These are phyloP conservation scores for Nakazawaea wickerhamii DNA, from an alignment of 805 yeast genomes.

Conservation along the genomic window DNA sequence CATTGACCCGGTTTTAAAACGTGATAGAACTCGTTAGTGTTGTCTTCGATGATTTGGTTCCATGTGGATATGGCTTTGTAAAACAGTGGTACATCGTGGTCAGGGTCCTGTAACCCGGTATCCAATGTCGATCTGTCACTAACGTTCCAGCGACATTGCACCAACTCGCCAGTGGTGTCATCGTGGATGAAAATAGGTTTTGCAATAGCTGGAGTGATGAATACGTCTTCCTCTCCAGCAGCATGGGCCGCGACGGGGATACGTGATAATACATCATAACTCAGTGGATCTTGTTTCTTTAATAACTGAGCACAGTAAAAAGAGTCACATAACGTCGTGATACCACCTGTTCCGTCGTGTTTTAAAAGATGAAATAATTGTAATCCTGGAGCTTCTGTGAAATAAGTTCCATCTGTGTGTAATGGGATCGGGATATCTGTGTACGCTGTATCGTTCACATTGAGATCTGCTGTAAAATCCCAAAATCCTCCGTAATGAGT, in stretches of 20 bases:
- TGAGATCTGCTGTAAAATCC: constrained; percentile 68
- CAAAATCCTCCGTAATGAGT: constrained; percentile 80
- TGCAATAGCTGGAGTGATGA: constrained; percentile 51
- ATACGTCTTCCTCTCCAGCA: constrained; percentile 63
- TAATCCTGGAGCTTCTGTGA: constrained; percentile 68
- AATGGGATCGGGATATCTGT: constrained; percentile 58
- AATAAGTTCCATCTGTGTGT: constrained; percentile 73
- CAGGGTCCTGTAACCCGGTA: constrained; percentile 33
- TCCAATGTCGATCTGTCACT: constrained; percentile 63
- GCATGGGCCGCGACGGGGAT: constrained; percentile 63
- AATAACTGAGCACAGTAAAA: constrained; percentile 53
- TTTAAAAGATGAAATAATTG: constrained; percentile 60
- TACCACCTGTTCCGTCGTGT: constrained; percentile 63
- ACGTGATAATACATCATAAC: constrained; percentile 42
- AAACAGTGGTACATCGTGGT: constrained; percentile 43
- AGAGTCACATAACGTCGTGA: constrained; percentile 62
- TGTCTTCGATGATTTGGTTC: constrained; percentile 45
- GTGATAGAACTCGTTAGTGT: constrained; percentile 46
- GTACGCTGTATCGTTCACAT: constrained; percentile 67
- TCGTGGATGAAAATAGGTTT: constrained; percentile 57
- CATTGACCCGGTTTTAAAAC: constrained; percentile 61
- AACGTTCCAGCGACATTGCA: constrained; percentile 68
- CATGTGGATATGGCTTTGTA: constrained; percentile 56
- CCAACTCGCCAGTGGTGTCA: constrained; percentile 39
- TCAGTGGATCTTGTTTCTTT: constrained; percentile 40